Percentiles rank a stretch among this genome's conserved stretches.
These are phyloP conservation scores for Eucalyptus dawsonii DNA, from an alignment of 345 rosid genomes.

Conservation along the genomic window DNA sequence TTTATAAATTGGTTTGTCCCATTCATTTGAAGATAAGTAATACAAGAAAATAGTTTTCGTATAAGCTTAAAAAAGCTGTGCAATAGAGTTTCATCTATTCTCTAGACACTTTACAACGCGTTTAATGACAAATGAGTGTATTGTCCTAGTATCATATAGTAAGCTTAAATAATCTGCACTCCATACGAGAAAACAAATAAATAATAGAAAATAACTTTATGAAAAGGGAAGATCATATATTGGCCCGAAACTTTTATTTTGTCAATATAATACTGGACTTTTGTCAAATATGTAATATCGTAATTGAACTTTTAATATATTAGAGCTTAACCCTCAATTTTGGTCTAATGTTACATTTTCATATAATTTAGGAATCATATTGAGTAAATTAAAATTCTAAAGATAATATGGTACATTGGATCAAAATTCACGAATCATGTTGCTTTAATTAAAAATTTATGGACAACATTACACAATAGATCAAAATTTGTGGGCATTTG, in stretches of 20 bases:
- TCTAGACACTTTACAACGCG: no score
- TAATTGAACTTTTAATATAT: neutral
- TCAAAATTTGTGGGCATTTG: fast-evolving
- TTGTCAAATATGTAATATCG: fast-evolving
- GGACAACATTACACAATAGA: fast-evolving
- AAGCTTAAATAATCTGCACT: neutral
- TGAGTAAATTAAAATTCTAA: no score
- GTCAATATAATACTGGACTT: fast-evolving
- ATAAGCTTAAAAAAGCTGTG: neutral
- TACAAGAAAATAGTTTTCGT: neutral
- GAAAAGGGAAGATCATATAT: no score
- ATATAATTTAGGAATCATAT: fast-evolving
- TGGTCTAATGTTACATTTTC: no score
- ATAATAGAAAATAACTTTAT: neutral
- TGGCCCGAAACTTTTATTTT: fast-evolving
- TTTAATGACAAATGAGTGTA: neutral
- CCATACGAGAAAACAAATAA: neutral
- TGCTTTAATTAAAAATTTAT: fast-evolving
- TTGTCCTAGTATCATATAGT: neutral
- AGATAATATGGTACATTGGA: fast-evolving
- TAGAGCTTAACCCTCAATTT: fast-evolving
- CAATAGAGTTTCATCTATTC: neutral
- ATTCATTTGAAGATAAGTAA: neutral
- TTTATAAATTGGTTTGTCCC: neutral
- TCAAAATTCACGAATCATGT: fast-evolving